Evolutionary conservation across 495 filamentous ascomycete species (phyloP).

Genomic region (Aspergillus conjunctus): DNA sequence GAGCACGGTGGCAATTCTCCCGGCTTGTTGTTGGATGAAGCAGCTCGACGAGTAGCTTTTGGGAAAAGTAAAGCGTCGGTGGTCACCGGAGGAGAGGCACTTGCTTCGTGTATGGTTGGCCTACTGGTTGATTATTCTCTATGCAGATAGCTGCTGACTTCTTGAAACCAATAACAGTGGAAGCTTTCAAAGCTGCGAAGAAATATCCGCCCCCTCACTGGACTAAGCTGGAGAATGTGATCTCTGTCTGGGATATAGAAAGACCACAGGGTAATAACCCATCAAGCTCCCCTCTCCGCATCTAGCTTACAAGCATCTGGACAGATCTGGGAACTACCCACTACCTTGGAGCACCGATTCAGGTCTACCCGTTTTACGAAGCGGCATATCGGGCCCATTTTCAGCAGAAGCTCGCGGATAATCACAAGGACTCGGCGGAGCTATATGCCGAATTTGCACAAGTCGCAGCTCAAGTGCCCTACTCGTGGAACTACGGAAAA

Average conservation of each 20-base stretch:
- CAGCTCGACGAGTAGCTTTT: slow-evolving; percentile 49
- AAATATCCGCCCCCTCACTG: slow-evolving; percentile 52
- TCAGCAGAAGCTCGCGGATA: slow-evolving; percentile 10
- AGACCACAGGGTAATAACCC: slow-evolving; percentile 16
- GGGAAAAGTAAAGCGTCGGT: slow-evolving; percentile 52
- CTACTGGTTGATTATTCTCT: background rate
- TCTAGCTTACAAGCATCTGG: background rate
- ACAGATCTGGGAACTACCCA: slow-evolving; percentile 14
- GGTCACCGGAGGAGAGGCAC: slow-evolving; percentile 58
- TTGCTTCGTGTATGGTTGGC: slow-evolving; percentile 48
- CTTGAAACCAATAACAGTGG: slow-evolving; percentile 27
- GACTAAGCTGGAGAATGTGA: slow-evolving; percentile 40
- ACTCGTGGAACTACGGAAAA: slow-evolving; percentile 13
- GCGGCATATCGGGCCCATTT: slow-evolving; percentile 14
- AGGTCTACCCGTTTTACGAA: slow-evolving; percentile 20
- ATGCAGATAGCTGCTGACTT: slow-evolving; percentile 27
- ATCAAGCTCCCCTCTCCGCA: background rate
- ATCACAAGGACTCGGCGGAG: slow-evolving; percentile 15
- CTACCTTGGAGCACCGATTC: slow-evolving; percentile 17
- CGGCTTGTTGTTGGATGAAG: slow-evolving; percentile 56
- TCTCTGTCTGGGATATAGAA: slow-evolving; percentile 21
- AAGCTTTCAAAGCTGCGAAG: slow-evolving; percentile 33
- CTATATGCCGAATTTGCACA: slow-evolving; percentile 18
- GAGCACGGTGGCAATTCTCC: slow-evolving; percentile 59
- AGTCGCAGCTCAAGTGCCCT: slow-evolving; percentile 7